A percentile compares a stretch with the other conserved stretches of the same genome.
Conservation (phyloP, 345 rosid genomes). For the Balakata baccata region DNA sequence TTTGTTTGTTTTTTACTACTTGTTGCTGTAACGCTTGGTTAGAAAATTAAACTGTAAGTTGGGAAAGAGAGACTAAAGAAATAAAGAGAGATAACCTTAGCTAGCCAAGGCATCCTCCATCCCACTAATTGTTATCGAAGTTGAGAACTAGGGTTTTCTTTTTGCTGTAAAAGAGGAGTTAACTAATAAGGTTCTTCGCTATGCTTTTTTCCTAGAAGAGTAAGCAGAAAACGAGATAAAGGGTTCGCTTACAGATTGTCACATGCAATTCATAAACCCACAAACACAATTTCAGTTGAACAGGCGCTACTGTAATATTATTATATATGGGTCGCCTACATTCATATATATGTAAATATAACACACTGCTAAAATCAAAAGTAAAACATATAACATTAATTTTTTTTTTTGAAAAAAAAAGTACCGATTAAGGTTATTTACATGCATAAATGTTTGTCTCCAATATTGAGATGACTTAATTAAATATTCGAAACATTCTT, state of each 20-base stretch:
- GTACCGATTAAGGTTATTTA: no score
- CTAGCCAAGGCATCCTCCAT: no score
- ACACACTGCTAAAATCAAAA: no score
- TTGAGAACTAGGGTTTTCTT: slow-evolving; percentile 28
- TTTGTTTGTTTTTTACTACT: no score
- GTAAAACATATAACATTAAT: no score
- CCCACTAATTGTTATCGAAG: neutral
- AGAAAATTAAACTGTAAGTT: neutral
- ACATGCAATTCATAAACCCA: neutral
- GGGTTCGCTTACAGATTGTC: neutral
- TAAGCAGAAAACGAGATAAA: slow-evolving; percentile 7
- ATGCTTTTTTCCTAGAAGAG: slow-evolving; percentile 10
- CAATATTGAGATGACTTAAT: no score
- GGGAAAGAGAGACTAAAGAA: neutral
- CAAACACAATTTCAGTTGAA: neutral
- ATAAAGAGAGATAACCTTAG: no score
- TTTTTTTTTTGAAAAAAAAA: no score
- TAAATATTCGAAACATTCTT: no score
- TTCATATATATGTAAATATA: no score
- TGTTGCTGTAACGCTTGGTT: slow-evolving; percentile 14
- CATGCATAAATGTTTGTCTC: no score
- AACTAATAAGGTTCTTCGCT: slow-evolving; percentile 13
- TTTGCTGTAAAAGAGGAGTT: neutral
- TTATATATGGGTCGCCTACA: neutral
- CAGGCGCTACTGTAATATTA: neutral